phyloP scores from a whole-genome alignment of 345 rosid species.

The Citrus unshiu region DNA sequence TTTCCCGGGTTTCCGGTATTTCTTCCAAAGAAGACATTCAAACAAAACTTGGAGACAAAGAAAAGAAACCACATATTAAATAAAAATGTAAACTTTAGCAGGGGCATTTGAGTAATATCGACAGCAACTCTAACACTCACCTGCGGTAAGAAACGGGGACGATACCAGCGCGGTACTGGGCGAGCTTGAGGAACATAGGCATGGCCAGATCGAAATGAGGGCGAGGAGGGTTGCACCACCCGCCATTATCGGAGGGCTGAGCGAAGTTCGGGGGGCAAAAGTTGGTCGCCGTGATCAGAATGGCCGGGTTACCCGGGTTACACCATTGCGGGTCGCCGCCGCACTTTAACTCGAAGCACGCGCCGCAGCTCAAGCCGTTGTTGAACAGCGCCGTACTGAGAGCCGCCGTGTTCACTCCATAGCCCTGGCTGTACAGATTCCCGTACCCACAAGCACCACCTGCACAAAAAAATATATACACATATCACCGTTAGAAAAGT shows the following conservation, averaged over 20 bases:
- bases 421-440: conserved; percentile 91
- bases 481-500: too few species aligned
- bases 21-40: not conserved
- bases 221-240: conserved; percentile 99
- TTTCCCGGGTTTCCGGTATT: not conserved
- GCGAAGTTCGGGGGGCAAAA: conserved; percentile 97
- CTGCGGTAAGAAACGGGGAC: conserved; percentile 88
- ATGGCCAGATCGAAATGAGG: conserved; percentile 96
- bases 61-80: not conserved
- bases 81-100: not conserved
- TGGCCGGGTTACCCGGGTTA: conserved; percentile 70
- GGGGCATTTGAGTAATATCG: not conserved
- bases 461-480: not conserved
- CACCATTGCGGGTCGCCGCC: conserved; percentile 79
- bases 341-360: conserved; percentile 92
- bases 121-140: conserved; percentile 23
- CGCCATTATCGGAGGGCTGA: conserved; percentile 75
- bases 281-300: conserved; percentile 82
- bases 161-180: conserved; percentile 88
- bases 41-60: not conserved
- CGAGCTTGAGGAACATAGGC: conserved; percentile 99
- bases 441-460: conserved; percentile 99
- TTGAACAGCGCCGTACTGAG: conserved; percentile 90
- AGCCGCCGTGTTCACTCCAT: conserved; percentile 95
- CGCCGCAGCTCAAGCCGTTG: conserved; percentile 85